These are phyloP conservation scores for Glebionis coronaria DNA, from an alignment of 129 eudicot genomes.

Conservation along the genomic window DNA sequence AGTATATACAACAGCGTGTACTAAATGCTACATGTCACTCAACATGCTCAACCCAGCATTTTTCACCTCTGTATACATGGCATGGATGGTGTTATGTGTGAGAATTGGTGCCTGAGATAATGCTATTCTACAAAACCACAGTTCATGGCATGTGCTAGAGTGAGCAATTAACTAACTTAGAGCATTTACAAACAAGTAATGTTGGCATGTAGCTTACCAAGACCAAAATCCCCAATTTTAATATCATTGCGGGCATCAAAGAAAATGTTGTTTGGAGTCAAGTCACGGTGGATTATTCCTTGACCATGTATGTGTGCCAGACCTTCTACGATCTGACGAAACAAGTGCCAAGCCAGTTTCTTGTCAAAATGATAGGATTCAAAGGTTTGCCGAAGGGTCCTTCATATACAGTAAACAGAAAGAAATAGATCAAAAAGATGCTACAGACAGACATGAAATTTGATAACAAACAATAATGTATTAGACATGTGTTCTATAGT, in stretches of 20 bases:
- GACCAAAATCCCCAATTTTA: conserved; percentile 98
- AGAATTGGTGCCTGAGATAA: neutral
- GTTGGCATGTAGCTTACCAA: conserved; percentile 74
- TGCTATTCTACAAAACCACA: neutral
- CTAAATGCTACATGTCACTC: neutral
- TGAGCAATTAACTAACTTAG: no score
- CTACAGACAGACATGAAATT: neutral
- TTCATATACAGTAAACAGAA: conserved; percentile 29
- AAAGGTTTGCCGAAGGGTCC: conserved; percentile 84
- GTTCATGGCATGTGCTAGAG: neutral
- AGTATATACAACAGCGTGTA: neutral
- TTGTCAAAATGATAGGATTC: conserved; percentile 89
- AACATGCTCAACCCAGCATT: neutral
- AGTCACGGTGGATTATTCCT: conserved; percentile 94
- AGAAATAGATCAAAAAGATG: conserved; percentile 1
- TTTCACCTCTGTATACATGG: neutral
- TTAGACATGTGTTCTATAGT: neutral
- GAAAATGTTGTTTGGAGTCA: conserved; percentile 95
- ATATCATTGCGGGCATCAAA: conserved; percentile 96
- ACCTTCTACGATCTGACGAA: conserved; percentile 96
- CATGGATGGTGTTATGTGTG: neutral
- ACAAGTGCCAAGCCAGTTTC: conserved; percentile 85
- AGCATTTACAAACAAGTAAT: neutral
- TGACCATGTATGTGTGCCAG: conserved; percentile 89
- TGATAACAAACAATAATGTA: neutral